phyloP scores from a whole-genome alignment of 2,329 filamentous ascomycete species.

The Pestalotiopsis sp. region DNA sequence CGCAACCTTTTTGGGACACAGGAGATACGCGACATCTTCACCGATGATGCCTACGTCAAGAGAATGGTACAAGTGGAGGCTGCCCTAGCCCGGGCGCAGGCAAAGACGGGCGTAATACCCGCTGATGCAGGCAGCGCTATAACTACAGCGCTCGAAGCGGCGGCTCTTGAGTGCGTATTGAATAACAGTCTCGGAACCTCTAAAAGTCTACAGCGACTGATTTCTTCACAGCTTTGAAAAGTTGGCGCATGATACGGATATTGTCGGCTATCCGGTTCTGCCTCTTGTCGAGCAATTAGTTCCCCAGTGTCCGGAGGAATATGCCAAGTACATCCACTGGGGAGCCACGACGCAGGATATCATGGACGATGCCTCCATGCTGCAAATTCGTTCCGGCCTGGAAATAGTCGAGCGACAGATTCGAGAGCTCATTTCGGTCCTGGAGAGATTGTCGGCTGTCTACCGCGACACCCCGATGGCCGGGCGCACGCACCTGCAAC shows the following conservation, averaged over 20 bases:
- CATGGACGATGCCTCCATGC: constrained; percentile 53
- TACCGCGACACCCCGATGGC: constrained; percentile 57
- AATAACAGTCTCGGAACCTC: neutral
- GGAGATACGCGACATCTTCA: constrained; percentile 50
- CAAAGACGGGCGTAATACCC: constrained; percentile 46
- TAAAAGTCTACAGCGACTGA: neutral
- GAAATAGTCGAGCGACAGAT: constrained; percentile 46
- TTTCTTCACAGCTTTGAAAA: constrained; percentile 18
- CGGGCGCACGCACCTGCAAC: constrained; percentile 57
- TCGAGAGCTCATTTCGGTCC: constrained; percentile 38
- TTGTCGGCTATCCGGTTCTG: constrained; percentile 55
- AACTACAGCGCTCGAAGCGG: constrained; percentile 26
- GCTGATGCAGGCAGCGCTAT: constrained; percentile 33
- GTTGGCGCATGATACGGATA: constrained; percentile 38
- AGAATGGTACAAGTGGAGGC: constrained; percentile 51
- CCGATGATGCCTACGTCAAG: constrained; percentile 37
- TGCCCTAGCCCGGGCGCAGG: constrained; percentile 51
- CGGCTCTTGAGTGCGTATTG: neutral
- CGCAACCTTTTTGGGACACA: constrained; percentile 51
- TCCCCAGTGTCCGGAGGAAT: constrained; percentile 23
- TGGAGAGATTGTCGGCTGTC: constrained; percentile 41
- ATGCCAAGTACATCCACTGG: constrained; percentile 54
- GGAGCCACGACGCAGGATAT: constrained; percentile 61
- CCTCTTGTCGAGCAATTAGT: constrained; percentile 50
- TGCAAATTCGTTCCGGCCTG: constrained; percentile 54